Evolutionary conservation across 116 monocot species (phyloP).

Genomic region (Trichopus zeylanicus): DNA sequence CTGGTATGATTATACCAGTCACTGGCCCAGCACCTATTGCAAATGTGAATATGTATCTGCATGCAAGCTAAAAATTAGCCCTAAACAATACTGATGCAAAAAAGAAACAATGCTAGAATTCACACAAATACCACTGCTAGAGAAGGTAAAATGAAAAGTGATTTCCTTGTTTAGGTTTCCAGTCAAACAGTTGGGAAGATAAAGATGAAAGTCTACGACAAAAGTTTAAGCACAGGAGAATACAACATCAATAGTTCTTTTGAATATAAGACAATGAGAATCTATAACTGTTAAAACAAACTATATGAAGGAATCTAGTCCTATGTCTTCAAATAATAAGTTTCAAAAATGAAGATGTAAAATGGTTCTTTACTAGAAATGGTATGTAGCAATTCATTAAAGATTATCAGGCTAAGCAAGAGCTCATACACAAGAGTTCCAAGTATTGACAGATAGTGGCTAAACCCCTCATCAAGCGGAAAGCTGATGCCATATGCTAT

Average conservation of each 20-base stretch:
- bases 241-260: too few relatives aligned
- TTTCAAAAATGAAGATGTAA: too few relatives aligned
- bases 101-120: neutral
- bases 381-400: neutral
- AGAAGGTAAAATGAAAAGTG: too few relatives aligned
- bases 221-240: too few relatives aligned
- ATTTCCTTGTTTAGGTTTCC: too few relatives aligned
- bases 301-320: too few relatives aligned
- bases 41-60: conserved; percentile 86
- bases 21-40: conserved; percentile 89
- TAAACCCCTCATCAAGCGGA: conserved; percentile 42
- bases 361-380: neutral
- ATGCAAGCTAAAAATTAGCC: conserved; percentile 7
- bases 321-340: too few relatives aligned
- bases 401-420: neutral
- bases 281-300: too few relatives aligned
- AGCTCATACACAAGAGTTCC: conserved; percentile 67
- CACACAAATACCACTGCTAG: neutral
- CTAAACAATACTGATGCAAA: neutral
- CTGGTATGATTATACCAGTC: conserved; percentile 84
- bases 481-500: conserved; percentile 56
- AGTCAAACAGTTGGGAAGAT: too few relatives aligned
- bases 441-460: conserved; percentile 49
- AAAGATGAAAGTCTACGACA: too few relatives aligned
- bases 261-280: too few relatives aligned